Evolutionary conservation across 108 stramenopile species (phyloP).

Genomic region (Ochromonas danica): DNA sequence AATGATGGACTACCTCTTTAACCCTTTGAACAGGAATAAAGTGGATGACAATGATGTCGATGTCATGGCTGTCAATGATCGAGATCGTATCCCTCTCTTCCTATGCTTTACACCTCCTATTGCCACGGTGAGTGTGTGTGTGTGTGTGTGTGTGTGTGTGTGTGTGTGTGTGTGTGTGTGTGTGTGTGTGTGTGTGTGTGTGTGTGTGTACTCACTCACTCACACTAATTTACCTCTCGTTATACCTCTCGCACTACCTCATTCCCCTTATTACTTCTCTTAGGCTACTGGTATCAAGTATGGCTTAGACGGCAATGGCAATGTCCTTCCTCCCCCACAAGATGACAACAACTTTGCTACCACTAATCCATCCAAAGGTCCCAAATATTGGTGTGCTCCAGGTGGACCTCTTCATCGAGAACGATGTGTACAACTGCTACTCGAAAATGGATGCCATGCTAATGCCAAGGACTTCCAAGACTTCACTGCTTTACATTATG

Average conservation of each 20-base stretch:
- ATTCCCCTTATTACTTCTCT: too few relatives aligned
- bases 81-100: conserved; percentile 28
- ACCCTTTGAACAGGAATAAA: background rate
- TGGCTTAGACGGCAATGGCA: too few relatives aligned
- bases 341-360: too few relatives aligned
- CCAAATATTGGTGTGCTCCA: background rate
- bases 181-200: too few relatives aligned
- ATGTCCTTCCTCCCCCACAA: too few relatives aligned
- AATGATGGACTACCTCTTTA: background rate
- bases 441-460: background rate
- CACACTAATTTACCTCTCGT: too few relatives aligned
- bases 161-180: too few relatives aligned
- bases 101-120: conserved; percentile 25
- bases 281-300: too few relatives aligned
- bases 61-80: background rate
- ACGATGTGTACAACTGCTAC: background rate
- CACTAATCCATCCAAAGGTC: too few relatives aligned
- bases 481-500: conserved; percentile 19
- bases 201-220: too few relatives aligned
- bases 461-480: background rate
- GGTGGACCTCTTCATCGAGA: background rate
- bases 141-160: too few relatives aligned
- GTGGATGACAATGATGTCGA: conserved; percentile 9
- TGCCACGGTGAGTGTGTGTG: conserved; percentile 3
- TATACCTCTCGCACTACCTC: too few relatives aligned